These are phyloP conservation scores for Penicillium waksmanii DNA, from an alignment of 495 filamentous ascomycete species.

Conservation along the genomic window DNA sequence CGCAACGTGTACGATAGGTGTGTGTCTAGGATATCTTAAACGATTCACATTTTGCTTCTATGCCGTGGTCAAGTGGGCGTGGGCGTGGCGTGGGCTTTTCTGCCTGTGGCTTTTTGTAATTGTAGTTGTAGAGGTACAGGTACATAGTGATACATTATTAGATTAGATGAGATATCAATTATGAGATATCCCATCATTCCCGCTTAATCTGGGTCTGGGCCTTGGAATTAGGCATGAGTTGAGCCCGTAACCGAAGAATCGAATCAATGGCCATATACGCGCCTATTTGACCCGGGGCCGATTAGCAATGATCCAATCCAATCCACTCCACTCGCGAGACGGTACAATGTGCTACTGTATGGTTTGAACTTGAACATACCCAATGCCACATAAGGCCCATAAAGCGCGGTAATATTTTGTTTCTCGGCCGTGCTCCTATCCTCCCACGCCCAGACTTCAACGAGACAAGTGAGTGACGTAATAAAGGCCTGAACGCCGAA, in stretches of 20 bases:
- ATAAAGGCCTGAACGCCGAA: slow-evolving; percentile 71
- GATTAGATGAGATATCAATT: too few species aligned
- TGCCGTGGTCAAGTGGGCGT: too few species aligned
- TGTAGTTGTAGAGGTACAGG: too few species aligned
- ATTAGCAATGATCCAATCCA: neutral
- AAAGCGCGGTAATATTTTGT: slow-evolving; percentile 61
- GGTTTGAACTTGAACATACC: slow-evolving; percentile 55
- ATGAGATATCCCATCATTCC: too few species aligned
- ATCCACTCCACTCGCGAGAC: neutral
- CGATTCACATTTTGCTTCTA: neutral
- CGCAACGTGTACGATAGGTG: slow-evolving; percentile 13
- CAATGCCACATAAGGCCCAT: slow-evolving; percentile 72
- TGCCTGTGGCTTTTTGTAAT: too few species aligned
- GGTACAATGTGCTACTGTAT: too few species aligned
- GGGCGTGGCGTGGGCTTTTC: too few species aligned
- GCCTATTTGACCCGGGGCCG: slow-evolving; percentile 34
- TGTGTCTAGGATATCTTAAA: slow-evolving; percentile 28
- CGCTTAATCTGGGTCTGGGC: too few species aligned
- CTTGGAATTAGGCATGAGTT: slow-evolving; percentile 39
- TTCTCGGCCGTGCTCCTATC: slow-evolving; percentile 60
- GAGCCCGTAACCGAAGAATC: slow-evolving; percentile 45
- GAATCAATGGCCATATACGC: slow-evolving; percentile 61
- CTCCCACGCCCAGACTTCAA: slow-evolving; percentile 59
- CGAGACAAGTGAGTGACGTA: slow-evolving; percentile 72
- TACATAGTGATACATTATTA: too few species aligned